Evolutionary conservation across 1,139 yeast genomes (phyloP), one percentile per base, ranked within the genome.

Genomic region (Suhomyces coccinellae): DNA sequence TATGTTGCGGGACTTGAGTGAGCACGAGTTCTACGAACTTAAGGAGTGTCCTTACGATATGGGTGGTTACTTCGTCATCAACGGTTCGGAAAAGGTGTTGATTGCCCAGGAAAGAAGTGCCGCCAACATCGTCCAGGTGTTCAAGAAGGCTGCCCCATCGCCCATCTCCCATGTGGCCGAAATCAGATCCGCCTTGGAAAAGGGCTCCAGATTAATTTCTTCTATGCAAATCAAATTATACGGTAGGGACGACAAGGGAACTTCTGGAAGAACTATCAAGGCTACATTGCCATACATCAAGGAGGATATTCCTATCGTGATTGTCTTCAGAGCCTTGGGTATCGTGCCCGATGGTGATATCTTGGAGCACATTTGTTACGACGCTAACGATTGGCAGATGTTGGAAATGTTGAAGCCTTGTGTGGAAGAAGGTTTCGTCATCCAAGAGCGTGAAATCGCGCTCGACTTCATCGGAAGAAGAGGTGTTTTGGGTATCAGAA

Each of bases 311-410:
- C 99, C 99, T 31, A 91, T 93, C 58, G 97, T 93, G 29, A 85
- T 93, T 62, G 97, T 95, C 15, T 93, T 93, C 70, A 81, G 99
- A 75, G 99, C 99, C 14, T 77, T 95, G 52, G 99, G 99, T 56
- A 95, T 93, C 45, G 97, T 95, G 20, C 98, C 98, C 22, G 99
- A 93, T 74, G 98, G 99, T 66, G 99, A 95, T 73, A 95, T 93
- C 60, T 75, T 95, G 58, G 98, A 93, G 68, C 99, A 93, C 67
- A 93, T 93, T 48, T 95, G 99, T 73, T 95, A 91, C 66, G 99
- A 93, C 67, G 91, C 91, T 47, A 87, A 86, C 56, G 99, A 93
- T 73, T 91, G 98, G 97, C 99, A 93, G 71, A 95, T 95, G 99
- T 80, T 93, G 69, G 99, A 95, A 71, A 89, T 93, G 95, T 79